These are phyloP conservation scores for Macrolepiota fuliginosa DNA, from an alignment of 768 basidiomycete species.

Conservation along the genomic window DNA sequence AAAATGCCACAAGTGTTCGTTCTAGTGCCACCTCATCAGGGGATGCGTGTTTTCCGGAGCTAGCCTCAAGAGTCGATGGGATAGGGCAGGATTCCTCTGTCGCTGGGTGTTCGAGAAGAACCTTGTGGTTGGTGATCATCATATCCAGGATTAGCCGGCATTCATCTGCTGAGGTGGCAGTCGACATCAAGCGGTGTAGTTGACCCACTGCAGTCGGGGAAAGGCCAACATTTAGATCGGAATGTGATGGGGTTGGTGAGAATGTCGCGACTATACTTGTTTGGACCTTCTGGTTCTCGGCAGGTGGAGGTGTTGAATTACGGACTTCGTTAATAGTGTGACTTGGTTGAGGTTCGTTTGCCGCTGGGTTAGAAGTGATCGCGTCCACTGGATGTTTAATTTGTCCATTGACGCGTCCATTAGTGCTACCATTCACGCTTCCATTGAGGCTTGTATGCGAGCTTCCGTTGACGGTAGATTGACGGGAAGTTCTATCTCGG, in stretches of 20 bases:
- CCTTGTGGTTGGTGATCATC: constrained; percentile 66
- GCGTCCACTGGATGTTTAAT: constrained; percentile 1
- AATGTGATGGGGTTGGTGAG: constrained; percentile 11
- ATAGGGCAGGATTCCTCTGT: constrained; percentile 31
- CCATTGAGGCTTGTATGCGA: constrained; percentile 13
- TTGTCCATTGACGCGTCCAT: background rate
- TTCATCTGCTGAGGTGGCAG: constrained; percentile 75
- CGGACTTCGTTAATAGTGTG: background rate
- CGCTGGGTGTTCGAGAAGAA: constrained; percentile 28
- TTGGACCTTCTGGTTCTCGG: background rate
- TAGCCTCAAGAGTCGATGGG: constrained; percentile 31
- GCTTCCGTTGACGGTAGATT: constrained; percentile 11
- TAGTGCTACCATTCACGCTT: constrained; percentile 13
- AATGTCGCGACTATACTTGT: constrained; percentile 12
- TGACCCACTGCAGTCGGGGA: constrained; percentile 54
- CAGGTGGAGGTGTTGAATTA: background rate
- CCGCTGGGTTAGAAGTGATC: constrained; percentile 12
- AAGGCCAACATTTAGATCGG: constrained; percentile 17
- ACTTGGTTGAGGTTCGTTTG: background rate
- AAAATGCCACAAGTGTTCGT: constrained; percentile 47
- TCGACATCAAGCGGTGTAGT: constrained; percentile 63
- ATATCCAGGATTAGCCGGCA: constrained; percentile 84
- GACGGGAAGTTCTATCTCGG: constrained; percentile 15
- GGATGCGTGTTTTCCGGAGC: constrained; percentile 17
- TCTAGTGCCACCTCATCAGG: constrained; percentile 38